phyloP scores from a whole-genome alignment of 2,329 filamentous ascomycete genomes.

The Aspergillus sp. region DNA sequence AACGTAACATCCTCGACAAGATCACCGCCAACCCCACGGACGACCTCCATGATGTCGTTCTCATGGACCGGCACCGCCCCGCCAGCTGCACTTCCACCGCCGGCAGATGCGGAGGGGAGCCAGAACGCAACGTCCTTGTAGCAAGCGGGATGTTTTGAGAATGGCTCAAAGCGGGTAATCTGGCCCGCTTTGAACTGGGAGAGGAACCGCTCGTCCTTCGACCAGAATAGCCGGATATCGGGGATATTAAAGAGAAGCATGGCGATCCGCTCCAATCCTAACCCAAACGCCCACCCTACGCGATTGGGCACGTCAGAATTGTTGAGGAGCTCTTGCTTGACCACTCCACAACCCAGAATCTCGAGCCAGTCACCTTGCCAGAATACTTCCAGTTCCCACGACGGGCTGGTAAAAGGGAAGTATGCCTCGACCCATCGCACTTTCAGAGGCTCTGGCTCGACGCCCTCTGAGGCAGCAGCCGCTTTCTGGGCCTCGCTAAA shows the following conservation, averaged over 20 bases:
- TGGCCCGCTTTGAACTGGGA: constrained; percentile 67
- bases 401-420: constrained; percentile 94
- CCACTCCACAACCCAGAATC: constrained; percentile 87
- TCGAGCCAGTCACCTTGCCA: constrained; percentile 96
- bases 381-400: constrained; percentile 94
- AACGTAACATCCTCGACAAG: constrained; percentile 82
- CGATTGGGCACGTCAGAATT: constrained; percentile 73
- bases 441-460: constrained; percentile 69
- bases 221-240: constrained; percentile 97
- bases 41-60: constrained; percentile 96
- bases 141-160: constrained; percentile 87
- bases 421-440: constrained; percentile 96
- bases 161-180: constrained; percentile 71
- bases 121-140: constrained; percentile 95
- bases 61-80: constrained; percentile 68
- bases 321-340: constrained; percentile 77
- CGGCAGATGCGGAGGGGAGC: constrained; percentile 55
- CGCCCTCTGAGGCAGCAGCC: constrained; percentile 56
- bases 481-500: constrained; percentile 76
- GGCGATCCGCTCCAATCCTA: constrained; percentile 90
- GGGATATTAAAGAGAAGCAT: constrained; percentile 97
- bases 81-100: constrained; percentile 38
- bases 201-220: constrained; percentile 78
- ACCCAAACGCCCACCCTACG: constrained; percentile 91
- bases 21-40: constrained; percentile 78